A percentile compares a stretch with the other conserved stretches of the same genome.
These are phyloP conservation scores for Entomortierella parvispora DNA, from an alignment of 192 early-diverging fungal genomes.

Conservation along the genomic window DNA sequence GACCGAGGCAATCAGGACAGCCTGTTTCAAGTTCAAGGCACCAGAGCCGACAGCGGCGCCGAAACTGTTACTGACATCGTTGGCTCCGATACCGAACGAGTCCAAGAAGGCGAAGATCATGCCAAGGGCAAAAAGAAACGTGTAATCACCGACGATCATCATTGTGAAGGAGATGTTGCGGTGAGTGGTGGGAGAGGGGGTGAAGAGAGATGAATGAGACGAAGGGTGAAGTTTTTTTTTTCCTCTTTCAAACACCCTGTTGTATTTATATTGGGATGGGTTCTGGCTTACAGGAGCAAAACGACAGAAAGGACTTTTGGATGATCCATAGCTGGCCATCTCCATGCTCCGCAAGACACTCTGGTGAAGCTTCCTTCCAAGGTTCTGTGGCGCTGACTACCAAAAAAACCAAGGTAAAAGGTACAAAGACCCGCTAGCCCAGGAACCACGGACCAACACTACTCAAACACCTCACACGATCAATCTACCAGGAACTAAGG, in stretches of 20 bases:
- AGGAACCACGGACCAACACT: no score
- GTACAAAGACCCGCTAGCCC: no score
- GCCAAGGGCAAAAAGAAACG: slow-evolving; percentile 78
- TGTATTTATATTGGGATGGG: no score
- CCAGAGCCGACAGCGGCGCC: slow-evolving; percentile 85
- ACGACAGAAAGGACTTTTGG: no score
- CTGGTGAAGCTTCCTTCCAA: no score
- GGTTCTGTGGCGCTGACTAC: no score
- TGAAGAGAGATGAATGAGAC: background rate
- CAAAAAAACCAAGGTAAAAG: no score
- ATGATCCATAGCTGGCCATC: no score
- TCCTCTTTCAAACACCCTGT: background rate
- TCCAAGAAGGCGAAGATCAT: slow-evolving; percentile 75
- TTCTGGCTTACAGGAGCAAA: no score
- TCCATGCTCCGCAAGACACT: no score
- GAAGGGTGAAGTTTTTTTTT: background rate
- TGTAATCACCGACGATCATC: slow-evolving; percentile 54
- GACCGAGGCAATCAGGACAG: slow-evolving; percentile 80
- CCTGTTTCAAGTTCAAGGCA: slow-evolving; percentile 78
- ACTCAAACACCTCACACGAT: no score
- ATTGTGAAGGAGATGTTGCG: slow-evolving; percentile 1
- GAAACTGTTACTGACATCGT: slow-evolving; percentile 91
- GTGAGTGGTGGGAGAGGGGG: background rate
- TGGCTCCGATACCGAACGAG: slow-evolving; percentile 86
- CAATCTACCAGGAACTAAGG: no score